Percentiles rank a stretch among this genome's conserved stretches.
These are phyloP conservation scores for Achaetomium macrosporum DNA, from an alignment of 2,329 filamentous ascomycete species.

Conservation along the genomic window DNA sequence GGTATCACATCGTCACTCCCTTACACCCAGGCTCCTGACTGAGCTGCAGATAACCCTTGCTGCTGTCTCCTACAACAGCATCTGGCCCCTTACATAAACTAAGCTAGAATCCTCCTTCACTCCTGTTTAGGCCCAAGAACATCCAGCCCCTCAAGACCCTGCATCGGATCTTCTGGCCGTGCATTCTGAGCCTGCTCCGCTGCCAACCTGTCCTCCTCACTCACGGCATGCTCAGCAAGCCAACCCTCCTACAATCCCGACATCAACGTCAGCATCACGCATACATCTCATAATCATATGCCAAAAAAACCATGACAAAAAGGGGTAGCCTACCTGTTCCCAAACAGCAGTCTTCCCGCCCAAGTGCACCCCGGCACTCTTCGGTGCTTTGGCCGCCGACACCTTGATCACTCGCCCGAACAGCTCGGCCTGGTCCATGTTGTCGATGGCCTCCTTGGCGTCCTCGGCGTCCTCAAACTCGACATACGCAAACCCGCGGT, in stretches of 20 bases:
- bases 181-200: slow-evolving; percentile 50
- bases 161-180: slow-evolving; percentile 78
- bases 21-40: not conserved
- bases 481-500: slow-evolving; percentile 93
- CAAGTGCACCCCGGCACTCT: slow-evolving; percentile 74
- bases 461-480: slow-evolving; percentile 85
- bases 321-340: slow-evolving; percentile 75
- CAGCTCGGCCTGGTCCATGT: slow-evolving; percentile 96
- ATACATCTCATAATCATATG: not conserved
- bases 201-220: slow-evolving; percentile 67
- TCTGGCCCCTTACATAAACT: too few species aligned
- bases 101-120: slow-evolving; percentile 31
- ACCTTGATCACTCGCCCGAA: slow-evolving; percentile 92
- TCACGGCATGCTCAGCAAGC: slow-evolving; percentile 79
- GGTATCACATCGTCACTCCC: slow-evolving; percentile 3
- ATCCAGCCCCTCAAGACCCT: slow-evolving; percentile 86
- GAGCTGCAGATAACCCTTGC: not conserved
- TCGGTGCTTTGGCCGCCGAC: slow-evolving; percentile 84
- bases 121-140: slow-evolving; percentile 84
- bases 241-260: slow-evolving; percentile 69
- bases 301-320: not conserved
- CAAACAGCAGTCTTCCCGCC: slow-evolving; percentile 92
- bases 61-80: not conserved
- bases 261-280: slow-evolving; percentile 14
- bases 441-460: slow-evolving; percentile 92